A percentile compares a stretch with the other conserved stretches of the same genome.
These are phyloP conservation scores for Marasmius tenuissimus DNA, from an alignment of 1,284 basidiomycete genomes.

Conservation along the genomic window DNA sequence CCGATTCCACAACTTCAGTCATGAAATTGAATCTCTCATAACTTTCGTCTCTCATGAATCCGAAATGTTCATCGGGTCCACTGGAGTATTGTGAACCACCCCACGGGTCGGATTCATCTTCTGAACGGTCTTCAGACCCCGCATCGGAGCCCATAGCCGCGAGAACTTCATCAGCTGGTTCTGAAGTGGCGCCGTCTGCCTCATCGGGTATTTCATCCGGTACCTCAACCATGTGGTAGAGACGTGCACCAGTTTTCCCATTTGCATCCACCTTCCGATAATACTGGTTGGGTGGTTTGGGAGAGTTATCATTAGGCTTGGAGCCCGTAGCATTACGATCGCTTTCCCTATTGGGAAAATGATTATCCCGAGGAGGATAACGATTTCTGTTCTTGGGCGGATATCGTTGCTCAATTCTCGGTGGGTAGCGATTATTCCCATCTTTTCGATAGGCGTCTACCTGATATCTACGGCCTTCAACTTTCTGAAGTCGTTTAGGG, in stretches of 20 bases:
- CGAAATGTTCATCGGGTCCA: not conserved
- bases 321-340: not conserved
- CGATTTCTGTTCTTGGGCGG: too few relatives aligned
- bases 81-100: not conserved
- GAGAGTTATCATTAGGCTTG: too few relatives aligned
- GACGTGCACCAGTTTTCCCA: too few relatives aligned
- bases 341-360: not conserved
- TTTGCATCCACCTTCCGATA: not conserved
- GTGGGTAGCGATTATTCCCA: not conserved
- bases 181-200: too few relatives aligned
- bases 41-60: not conserved
- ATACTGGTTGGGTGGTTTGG: too few relatives aligned
- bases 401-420: too few relatives aligned
- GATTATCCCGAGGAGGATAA: not conserved
- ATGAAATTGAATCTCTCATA: not conserved
- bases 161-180: too few relatives aligned
- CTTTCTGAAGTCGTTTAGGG: not conserved
- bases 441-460: not conserved
- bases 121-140: too few relatives aligned
- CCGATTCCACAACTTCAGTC: not conserved
- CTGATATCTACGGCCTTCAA: not conserved
- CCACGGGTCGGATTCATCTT: not conserved
- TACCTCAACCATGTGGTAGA: too few relatives aligned
- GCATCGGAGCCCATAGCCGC: too few relatives aligned
- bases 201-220: too few relatives aligned